phyloP scores from a whole-genome alignment of 2,329 filamentous ascomycete species.

The Meredithiella fracta region DNA sequence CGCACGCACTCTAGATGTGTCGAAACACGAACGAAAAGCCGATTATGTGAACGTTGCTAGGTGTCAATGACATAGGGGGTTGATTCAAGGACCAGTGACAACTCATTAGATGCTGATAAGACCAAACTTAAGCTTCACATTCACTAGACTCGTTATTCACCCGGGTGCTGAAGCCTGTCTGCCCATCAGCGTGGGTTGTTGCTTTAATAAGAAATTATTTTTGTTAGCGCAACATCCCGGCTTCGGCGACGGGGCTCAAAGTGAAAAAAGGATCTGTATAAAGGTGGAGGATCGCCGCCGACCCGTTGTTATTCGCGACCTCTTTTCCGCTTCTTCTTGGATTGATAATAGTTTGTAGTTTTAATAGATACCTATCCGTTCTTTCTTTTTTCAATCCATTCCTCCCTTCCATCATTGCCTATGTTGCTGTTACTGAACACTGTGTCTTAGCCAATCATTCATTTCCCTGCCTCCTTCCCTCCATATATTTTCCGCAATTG shows the following conservation, averaged over 20 bases:
- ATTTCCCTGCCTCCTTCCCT: background rate
- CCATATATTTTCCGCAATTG: background rate
- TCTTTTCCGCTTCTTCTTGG: background rate
- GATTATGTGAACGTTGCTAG: background rate
- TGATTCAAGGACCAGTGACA: background rate
- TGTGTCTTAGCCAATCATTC: background rate
- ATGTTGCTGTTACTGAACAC: background rate
- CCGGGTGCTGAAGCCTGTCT: background rate
- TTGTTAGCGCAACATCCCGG: slow-evolving; percentile 6
- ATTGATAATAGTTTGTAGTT: background rate
- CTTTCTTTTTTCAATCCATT: background rate
- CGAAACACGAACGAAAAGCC: background rate
- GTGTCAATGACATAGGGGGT: background rate
- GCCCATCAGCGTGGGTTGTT: background rate
- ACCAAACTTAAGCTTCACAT: background rate
- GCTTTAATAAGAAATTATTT: background rate
- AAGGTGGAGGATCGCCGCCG: background rate
- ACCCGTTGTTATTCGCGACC: background rate
- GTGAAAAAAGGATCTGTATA: background rate
- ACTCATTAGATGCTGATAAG: background rate
- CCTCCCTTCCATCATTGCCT: slow-evolving; percentile 1
- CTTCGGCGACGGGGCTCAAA: slow-evolving; percentile 12
- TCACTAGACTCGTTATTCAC: background rate
- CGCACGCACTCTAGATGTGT: background rate
- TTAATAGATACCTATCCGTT: background rate